Evolutionary conservation across 495 filamentous ascomycete species (phyloP).

Genomic region (Trichoderma erinaceum): DNA sequence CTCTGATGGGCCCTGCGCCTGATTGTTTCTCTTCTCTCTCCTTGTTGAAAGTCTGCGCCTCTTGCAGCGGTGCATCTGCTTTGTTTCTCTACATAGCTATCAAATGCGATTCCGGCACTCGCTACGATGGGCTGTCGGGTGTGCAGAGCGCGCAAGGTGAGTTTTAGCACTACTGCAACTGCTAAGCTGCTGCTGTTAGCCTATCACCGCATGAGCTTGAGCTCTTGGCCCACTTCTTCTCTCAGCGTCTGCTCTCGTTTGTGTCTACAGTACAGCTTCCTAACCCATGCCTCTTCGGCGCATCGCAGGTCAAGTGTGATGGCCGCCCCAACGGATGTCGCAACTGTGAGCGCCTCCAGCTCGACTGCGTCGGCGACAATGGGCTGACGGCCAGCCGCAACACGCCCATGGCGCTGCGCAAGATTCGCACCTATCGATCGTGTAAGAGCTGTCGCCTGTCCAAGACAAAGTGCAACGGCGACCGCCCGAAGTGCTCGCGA

Average conservation of each 20-base stretch:
- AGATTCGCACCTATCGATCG: constrained; percentile 32
- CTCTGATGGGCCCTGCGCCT: background rate
- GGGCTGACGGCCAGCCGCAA: background rate
- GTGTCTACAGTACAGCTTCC: background rate
- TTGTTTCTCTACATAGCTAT: background rate
- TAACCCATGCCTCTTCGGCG: constrained; percentile 6
- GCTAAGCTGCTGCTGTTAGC: background rate
- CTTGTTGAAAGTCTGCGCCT: background rate
- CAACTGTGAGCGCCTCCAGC: constrained; percentile 19
- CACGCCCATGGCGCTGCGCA: constrained; percentile 16
- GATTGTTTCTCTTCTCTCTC: background rate
- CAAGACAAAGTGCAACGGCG: constrained; percentile 35
- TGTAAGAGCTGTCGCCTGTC: constrained; percentile 30
- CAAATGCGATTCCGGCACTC: background rate
- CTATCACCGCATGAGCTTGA: no score
- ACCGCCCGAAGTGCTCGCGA: constrained; percentile 28
- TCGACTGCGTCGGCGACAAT: constrained; percentile 16
- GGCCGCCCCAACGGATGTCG: constrained; percentile 17
- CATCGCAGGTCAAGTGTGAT: constrained; percentile 19
- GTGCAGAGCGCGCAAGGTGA: constrained; percentile 15
- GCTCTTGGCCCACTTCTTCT: background rate
- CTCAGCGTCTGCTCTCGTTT: background rate
- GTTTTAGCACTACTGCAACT: background rate
- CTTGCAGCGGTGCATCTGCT: background rate
- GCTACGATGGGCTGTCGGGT: constrained; percentile 14